These are phyloP conservation scores for Fusarium brachygibbosum DNA, from an alignment of 2,329 filamentous ascomycete species.

Conservation along the genomic window DNA sequence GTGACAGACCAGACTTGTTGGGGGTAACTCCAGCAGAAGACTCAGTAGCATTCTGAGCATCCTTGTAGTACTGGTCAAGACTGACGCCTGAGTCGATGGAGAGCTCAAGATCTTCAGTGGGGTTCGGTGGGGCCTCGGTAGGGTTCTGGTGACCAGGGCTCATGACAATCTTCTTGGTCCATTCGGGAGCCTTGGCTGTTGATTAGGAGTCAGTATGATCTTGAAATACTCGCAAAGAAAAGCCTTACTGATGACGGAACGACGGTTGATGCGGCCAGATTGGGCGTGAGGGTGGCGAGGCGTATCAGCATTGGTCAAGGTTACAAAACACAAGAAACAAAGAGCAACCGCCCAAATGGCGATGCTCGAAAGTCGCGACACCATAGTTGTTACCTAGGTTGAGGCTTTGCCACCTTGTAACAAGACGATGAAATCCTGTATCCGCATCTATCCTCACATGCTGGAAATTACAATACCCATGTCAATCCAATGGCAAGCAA, in stretches of 20 bases:
- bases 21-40: background rate
- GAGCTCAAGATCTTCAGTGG: conserved; percentile 11
- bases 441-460: too few species aligned
- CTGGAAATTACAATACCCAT: too few species aligned
- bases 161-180: conserved; percentile 8
- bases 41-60: conserved; percentile 9
- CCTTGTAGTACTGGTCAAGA: conserved; percentile 13
- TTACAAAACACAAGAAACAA: conserved; percentile 3
- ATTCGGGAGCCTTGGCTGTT: conserved; percentile 14
- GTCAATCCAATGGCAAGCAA: too few species aligned
- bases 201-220: background rate
- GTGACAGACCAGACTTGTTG: background rate
- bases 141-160: conserved; percentile 22
- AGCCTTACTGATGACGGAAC: conserved; percentile 12
- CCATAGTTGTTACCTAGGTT: conserved; percentile 6
- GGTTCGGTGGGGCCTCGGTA: background rate
- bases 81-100: background rate
- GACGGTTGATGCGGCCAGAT: background rate
- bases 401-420: too few species aligned
- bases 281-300: background rate
- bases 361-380: background rate
- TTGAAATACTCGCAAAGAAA: too few species aligned
- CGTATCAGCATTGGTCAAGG: background rate
- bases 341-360: conserved; percentile 10
- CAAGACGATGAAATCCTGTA: too few species aligned